Conservation (phyloP, 345 rosid species). For the Cardamine chenopodiifolia region DNA sequence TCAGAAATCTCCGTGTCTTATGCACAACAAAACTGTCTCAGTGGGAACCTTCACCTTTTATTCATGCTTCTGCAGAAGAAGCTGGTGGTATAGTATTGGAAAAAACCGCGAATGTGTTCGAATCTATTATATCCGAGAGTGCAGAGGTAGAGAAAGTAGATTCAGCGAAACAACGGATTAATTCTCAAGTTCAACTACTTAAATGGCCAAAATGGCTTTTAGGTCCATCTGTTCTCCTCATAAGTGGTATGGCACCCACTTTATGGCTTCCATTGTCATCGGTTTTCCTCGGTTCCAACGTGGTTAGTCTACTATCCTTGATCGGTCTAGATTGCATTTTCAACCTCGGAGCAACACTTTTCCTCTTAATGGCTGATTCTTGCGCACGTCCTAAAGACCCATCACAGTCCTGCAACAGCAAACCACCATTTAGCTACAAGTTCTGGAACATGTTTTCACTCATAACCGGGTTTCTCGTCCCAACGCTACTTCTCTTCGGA, state of each 20-base stretch:
- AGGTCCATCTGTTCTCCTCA: slow-evolving; percentile 82
- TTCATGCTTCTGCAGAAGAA: slow-evolving; percentile 54
- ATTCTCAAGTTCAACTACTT: slow-evolving; percentile 53
- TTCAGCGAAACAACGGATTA: neutral
- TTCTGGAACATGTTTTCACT: slow-evolving; percentile 77
- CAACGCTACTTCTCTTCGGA: slow-evolving; percentile 56
- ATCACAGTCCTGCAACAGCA: slow-evolving; percentile 49
- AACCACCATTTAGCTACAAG: slow-evolving; percentile 78
- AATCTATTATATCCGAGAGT: slow-evolving; percentile 50
- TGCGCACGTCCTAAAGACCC: slow-evolving; percentile 60
- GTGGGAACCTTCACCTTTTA: slow-evolving; percentile 66
- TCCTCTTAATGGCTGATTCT: slow-evolving; percentile 86
- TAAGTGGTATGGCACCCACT: slow-evolving; percentile 87
- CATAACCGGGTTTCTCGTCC: slow-evolving; percentile 62
- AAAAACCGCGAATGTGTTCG: slow-evolving; percentile 57
- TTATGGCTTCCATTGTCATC: slow-evolving; percentile 91
- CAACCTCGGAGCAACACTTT: slow-evolving; percentile 83
- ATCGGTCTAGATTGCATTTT: slow-evolving; percentile 88
- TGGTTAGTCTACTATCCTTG: slow-evolving; percentile 83
- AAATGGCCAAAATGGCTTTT: slow-evolving; percentile 92
- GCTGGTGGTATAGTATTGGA: slow-evolving; percentile 49
- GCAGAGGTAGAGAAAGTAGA: slow-evolving; percentile 40
- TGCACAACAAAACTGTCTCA: slow-evolving; percentile 60
- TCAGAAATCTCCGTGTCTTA: slow-evolving; percentile 42
- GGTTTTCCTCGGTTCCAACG: slow-evolving; percentile 78